Percentiles rank a stretch among this genome's conserved stretches.
Evolutionary conservation across 768 basidiomycete species (phyloP).

Genomic region (Collybiopsis luxurians): DNA sequence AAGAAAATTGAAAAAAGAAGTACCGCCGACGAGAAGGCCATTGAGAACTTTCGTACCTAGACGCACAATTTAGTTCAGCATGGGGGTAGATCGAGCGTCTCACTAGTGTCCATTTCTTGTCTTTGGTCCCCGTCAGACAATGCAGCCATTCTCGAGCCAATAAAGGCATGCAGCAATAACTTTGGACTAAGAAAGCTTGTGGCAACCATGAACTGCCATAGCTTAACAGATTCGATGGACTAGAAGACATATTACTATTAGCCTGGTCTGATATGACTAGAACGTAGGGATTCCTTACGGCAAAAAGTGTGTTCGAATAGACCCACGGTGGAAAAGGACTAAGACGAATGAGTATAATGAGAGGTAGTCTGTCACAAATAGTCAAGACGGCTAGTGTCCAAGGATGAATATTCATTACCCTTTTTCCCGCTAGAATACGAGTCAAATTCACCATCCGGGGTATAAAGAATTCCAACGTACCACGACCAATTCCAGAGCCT

Average conservation of each 20-base stretch:
- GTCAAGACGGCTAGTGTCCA: not conserved
- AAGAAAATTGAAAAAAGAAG: not conserved
- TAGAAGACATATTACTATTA: slow-evolving; percentile 21
- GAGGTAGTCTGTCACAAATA: slow-evolving; percentile 38
- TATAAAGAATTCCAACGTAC: slow-evolving; percentile 36
- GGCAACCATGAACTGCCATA: slow-evolving; percentile 76
- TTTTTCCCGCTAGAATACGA: slow-evolving; percentile 51
- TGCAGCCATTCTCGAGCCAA: slow-evolving; percentile 71
- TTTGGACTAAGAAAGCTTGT: slow-evolving; percentile 73
- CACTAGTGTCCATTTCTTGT: slow-evolving; percentile 73
- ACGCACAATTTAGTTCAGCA: slow-evolving; percentile 6
- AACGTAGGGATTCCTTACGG: slow-evolving; percentile 45
- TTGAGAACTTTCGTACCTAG: slow-evolving; percentile 68
- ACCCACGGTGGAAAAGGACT: slow-evolving; percentile 88
- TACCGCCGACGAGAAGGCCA: slow-evolving; percentile 46
- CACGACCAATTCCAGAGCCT: slow-evolving; percentile 71
- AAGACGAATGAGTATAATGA: slow-evolving; percentile 77
- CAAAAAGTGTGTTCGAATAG: slow-evolving; percentile 79
- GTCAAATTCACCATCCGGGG: slow-evolving; percentile 2
- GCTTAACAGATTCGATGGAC: slow-evolving; percentile 70
- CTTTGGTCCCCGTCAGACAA: slow-evolving; percentile 78
- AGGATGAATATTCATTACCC: slow-evolving; percentile 31
- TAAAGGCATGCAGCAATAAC: slow-evolving; percentile 68
- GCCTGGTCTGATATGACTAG: not conserved
- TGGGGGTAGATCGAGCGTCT: slow-evolving; percentile 17